These are phyloP conservation scores for Lichtheimia corymbifera DNA, from an alignment of 371 early-diverging fungal species.

Conservation along the genomic window DNA sequence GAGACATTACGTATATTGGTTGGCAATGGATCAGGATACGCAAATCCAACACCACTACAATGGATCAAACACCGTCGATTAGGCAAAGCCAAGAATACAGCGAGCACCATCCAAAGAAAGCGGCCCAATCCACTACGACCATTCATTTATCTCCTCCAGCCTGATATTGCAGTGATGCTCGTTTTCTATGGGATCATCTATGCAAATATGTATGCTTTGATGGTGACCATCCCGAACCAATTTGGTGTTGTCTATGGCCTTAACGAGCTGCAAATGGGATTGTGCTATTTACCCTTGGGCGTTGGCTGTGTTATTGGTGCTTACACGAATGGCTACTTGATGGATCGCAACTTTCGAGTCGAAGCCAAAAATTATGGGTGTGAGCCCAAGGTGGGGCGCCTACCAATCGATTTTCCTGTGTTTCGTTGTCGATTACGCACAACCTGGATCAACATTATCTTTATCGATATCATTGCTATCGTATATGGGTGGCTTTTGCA, in stretches of 20 bases:
- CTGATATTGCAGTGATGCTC: conserved; percentile 14
- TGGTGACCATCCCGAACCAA: conserved; percentile 11
- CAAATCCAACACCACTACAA: conserved; percentile 27
- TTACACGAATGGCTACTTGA: conserved; percentile 11
- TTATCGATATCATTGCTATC: conserved; percentile 8
- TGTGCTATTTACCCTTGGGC: conserved; percentile 18
- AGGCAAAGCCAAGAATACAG: background rate
- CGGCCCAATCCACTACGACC: conserved; percentile 20
- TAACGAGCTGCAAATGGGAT: conserved; percentile 18
- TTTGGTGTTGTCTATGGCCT: conserved; percentile 16
- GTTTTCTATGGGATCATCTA: conserved; percentile 14
- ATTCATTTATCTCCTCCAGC: conserved; percentile 14
- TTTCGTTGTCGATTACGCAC: conserved; percentile 11
- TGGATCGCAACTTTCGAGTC: conserved; percentile 19
- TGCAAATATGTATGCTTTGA: conserved; percentile 15
- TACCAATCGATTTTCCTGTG: conserved; percentile 18
- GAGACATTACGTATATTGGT: conserved; percentile 59
- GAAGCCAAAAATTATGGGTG: conserved; percentile 1
- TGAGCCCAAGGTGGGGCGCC: background rate
- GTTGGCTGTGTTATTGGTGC: conserved; percentile 16
- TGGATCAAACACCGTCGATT: conserved; percentile 5
- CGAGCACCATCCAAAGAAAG: background rate
- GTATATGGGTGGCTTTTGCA: conserved; percentile 16
- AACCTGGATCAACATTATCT: conserved; percentile 6
- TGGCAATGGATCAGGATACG: conserved; percentile 26